Evolutionary conservation across 768 basidiomycete species (phyloP).

Genomic region (Pleurotus platypus): DNA sequence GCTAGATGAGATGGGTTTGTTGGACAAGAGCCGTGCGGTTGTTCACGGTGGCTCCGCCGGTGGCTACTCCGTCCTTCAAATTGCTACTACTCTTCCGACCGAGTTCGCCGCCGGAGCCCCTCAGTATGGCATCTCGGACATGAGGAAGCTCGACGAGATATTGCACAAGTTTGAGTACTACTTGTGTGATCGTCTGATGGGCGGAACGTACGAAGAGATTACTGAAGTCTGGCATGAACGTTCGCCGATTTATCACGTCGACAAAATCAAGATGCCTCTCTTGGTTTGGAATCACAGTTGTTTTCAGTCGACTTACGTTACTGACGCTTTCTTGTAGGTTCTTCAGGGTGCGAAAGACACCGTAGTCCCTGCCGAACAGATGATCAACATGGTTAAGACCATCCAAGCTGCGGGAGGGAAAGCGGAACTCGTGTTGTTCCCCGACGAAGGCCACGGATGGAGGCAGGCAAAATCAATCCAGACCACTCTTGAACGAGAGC

Average conservation of each 20-base stretch:
- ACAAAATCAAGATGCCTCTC: slow-evolving; percentile 46
- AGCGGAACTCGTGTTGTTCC: slow-evolving; percentile 40
- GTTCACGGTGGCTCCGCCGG: slow-evolving; percentile 57
- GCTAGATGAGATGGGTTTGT: slow-evolving; percentile 31
- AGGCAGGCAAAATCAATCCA: slow-evolving; percentile 37
- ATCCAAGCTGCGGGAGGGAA: slow-evolving; percentile 32
- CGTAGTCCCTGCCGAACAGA: slow-evolving; percentile 51
- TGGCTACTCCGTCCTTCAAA: slow-evolving; percentile 48
- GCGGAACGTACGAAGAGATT: slow-evolving; percentile 43
- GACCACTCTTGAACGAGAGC: slow-evolving; percentile 32
- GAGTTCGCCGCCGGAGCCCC: slow-evolving; percentile 46
- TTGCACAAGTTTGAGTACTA: slow-evolving; percentile 54
- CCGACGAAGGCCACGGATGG: slow-evolving; percentile 50
- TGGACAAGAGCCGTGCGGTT: slow-evolving; percentile 45
- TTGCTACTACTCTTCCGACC: slow-evolving; percentile 25
- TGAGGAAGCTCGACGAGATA: slow-evolving; percentile 40
- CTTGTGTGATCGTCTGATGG: slow-evolving; percentile 45
- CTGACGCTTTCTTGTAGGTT: slow-evolving; percentile 25
- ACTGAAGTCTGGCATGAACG: slow-evolving; percentile 47
- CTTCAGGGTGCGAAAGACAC: slow-evolving; percentile 46
- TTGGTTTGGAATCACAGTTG: slow-evolving; percentile 33
- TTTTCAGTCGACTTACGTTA: neutral
- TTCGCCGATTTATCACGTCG: slow-evolving; percentile 48
- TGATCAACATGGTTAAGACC: slow-evolving; percentile 34
- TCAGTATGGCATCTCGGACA: slow-evolving; percentile 49